Conservation (phyloP, 2,329 filamentous ascomycete genomes). For the Trichoderma sp. region DNA sequence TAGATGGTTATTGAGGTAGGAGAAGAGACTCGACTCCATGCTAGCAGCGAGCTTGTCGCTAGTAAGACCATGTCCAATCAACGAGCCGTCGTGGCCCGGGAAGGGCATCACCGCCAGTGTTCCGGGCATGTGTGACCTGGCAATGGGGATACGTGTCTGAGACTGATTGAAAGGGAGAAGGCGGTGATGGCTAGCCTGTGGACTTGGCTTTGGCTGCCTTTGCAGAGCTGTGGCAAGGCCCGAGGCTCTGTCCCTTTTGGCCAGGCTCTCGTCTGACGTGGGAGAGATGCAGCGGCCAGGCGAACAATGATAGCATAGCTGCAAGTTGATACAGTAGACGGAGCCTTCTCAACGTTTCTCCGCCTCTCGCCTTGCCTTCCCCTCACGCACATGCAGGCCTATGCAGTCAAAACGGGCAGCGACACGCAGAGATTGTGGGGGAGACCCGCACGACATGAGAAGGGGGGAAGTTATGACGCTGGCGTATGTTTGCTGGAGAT, state of each 20-base stretch:
- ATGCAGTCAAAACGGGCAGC: conserved; percentile 3
- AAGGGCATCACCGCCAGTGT: conserved; percentile 10
- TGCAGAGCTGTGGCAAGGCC: not conserved
- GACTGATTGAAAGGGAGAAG: conserved; percentile 7
- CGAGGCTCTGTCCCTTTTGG: not conserved
- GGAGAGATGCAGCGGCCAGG: not conserved
- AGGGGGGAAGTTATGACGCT: conserved; percentile 9
- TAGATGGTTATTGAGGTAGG: too few relatives aligned
- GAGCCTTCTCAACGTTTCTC: conserved; percentile 6
- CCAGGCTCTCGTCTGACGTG: not conserved
- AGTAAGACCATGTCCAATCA: not conserved
- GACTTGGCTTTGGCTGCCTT: not conserved
- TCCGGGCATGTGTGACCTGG: not conserved
- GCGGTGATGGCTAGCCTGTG: not conserved
- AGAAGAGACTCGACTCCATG: not conserved
- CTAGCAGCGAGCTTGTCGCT: not conserved
- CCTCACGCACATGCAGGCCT: conserved; percentile 14
- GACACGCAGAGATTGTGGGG: conserved; percentile 21
- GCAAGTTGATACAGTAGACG: not conserved
- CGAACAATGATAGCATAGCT: not conserved
- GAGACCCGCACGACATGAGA: conserved; percentile 20
- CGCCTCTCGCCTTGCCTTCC: conserved; percentile 12
- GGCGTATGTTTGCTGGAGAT: not conserved
- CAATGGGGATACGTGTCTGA: conserved; percentile 3
- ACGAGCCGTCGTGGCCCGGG: not conserved